Evolutionary conservation across 176 grass and related monocot species (phyloP).

Genomic region (Musa schizocarpa): DNA sequence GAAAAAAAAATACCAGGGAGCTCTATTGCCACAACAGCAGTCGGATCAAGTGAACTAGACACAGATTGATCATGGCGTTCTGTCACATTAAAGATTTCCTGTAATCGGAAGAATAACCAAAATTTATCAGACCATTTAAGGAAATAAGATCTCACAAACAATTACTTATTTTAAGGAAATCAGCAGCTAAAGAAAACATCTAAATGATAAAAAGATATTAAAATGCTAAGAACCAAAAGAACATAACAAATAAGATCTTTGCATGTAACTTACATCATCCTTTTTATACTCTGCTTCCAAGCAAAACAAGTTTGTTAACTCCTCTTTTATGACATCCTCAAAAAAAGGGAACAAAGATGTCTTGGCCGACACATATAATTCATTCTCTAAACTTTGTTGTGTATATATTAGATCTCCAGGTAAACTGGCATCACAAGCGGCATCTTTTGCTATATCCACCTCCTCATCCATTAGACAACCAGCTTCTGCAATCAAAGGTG

Average conservation of each 20-base stretch:
- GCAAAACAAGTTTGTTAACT: constrained; percentile 10
- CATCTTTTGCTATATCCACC: constrained; percentile 11
- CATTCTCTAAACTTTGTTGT: constrained; percentile 34
- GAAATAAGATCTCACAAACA: neutral
- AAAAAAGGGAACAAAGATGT: constrained; percentile 4
- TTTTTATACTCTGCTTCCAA: neutral
- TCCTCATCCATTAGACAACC: constrained; percentile 5
- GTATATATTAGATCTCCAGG: constrained; percentile 24
- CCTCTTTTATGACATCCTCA: constrained; percentile 7
- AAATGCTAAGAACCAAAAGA: neutral
- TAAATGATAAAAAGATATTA: neutral
- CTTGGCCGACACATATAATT: constrained; percentile 7
- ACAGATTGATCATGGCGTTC: constrained; percentile 21
- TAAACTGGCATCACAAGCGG: constrained; percentile 24
- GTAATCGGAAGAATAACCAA: neutral
- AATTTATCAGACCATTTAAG: neutral
- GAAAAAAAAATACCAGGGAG: constrained; percentile 22
- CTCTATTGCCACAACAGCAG: constrained; percentile 1
- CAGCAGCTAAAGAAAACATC: neutral
- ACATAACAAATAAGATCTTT: neutral
- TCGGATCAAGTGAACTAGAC: constrained; percentile 11
- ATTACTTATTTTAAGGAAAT: neutral
- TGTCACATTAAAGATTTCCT: constrained; percentile 31
- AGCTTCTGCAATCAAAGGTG: constrained; percentile 15
- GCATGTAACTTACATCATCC: neutral